Base-by-base conservation (phyloP, 2,329 filamentous ascomycete species). In the Phyllosticta citriasiana region DNA sequence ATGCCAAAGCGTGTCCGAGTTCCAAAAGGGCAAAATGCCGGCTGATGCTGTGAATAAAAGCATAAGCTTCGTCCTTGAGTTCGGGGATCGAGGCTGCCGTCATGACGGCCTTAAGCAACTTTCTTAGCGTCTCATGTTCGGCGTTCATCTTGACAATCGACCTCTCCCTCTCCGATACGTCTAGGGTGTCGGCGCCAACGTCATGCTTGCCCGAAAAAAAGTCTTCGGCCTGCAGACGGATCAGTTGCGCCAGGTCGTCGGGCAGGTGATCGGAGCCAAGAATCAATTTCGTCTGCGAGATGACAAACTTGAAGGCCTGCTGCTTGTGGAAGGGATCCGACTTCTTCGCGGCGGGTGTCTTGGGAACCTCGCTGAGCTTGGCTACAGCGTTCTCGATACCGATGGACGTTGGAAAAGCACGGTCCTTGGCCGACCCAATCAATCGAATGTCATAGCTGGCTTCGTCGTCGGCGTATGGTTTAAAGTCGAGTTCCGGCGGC, bases 21-120 rank as follows among this genome's bases (percentile, higher is more conserved):
- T 99, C 94, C 30, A 99, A 78, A 53, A 99, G 83, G 2, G 91
- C 88, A 66, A 99, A 93, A 73, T 99, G 95, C 57, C 87, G 87
- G 69, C 91, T 95, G 9, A 97, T 79, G 68, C 94, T 89, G 54
- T 85, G 80, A 25, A 97, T 78, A 64, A 99, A 88, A 4, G 83
- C 73, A 47, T 85, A 84, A 0, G 93, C 90, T 57, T 91, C 87
- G 9, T 86, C 80, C 65, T 89, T 86, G 64, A 97, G 85, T 35
- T 92, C 89, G 0, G 89, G 85, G 8, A 97, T 78, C 0, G 91
- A 95, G 53, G 88, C 85, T 0, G 93, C 89, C 71, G 88, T 91
- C 73, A 97, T 89, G 68, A 90, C 82, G 1, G 93, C 91, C 72
- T 96, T 97, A 63, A 99, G 78, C 4, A 99, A 80, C 64, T 90